phyloP scores from a whole-genome alignment of 768 basidiomycete species.

The Kwoniella shandongensis region DNA sequence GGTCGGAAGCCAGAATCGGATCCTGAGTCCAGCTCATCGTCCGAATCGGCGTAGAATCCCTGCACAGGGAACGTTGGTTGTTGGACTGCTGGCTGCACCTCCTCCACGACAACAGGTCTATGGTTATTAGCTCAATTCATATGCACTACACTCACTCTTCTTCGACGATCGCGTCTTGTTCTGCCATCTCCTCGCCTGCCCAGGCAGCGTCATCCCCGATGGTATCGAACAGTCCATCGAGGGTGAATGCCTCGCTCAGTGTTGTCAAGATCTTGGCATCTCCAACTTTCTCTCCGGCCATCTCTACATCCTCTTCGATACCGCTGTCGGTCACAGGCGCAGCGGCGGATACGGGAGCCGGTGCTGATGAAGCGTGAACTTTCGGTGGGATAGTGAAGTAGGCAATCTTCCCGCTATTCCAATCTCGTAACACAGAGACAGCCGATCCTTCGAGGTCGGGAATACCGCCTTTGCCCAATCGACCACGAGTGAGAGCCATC shows the following conservation, averaged over 20 bases:
- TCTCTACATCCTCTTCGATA: constrained; percentile 60
- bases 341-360: constrained; percentile 53
- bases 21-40: constrained; percentile 14
- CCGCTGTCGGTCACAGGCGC: constrained; percentile 46
- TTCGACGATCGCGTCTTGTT: constrained; percentile 29
- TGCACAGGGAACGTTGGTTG: too few relatives aligned
- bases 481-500: constrained; percentile 77
- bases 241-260: constrained; percentile 75
- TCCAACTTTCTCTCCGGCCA: constrained; percentile 72
- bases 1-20: constrained; percentile 10
- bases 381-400: constrained; percentile 79
- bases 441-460: constrained; percentile 83
- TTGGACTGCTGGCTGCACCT: too few relatives aligned
- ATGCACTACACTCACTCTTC: constrained; percentile 30
- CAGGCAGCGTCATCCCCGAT: constrained; percentile 80
- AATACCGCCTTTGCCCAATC: constrained; percentile 86
- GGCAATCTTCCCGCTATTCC: constrained; percentile 94
- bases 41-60: constrained; percentile 3
- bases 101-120: too few relatives aligned
- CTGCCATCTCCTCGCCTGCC: constrained; percentile 54
- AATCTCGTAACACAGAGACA: constrained; percentile 78
- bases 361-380: constrained; percentile 74
- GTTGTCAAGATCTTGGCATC: constrained; percentile 72
- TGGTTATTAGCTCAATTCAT: not conserved
- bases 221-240: constrained; percentile 75